phyloP scores from a whole-genome alignment of 2,329 filamentous ascomycete genomes.

The Neopestalotiopsis rosae region DNA sequence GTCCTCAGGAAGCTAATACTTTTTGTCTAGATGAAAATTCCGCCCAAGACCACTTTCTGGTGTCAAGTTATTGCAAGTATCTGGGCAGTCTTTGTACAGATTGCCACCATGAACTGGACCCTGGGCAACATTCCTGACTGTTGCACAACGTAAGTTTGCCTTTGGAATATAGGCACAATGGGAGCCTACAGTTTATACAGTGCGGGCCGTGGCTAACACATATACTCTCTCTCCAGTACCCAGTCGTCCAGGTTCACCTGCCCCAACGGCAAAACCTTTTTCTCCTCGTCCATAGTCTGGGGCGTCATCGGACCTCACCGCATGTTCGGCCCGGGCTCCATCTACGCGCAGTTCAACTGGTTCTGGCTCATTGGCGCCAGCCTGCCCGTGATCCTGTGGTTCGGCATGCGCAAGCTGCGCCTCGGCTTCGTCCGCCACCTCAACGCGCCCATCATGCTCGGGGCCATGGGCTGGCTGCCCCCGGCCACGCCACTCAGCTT shows the following conservation, averaged over 20 bases:
- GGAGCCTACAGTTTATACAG: too few species aligned
- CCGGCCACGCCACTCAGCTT: constrained; percentile 67
- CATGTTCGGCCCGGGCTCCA: constrained; percentile 57
- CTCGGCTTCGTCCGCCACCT: constrained; percentile 52
- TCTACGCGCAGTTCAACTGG: constrained; percentile 57
- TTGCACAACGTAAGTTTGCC: constrained; percentile 39
- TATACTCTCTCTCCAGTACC: constrained; percentile 42
- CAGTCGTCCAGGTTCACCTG: constrained; percentile 50
- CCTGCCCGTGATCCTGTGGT: constrained; percentile 54
- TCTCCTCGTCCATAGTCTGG: constrained; percentile 61
- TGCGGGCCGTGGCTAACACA: constrained; percentile 29
- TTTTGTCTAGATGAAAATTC: constrained; percentile 37
- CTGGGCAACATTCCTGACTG: constrained; percentile 50
- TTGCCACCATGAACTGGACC: constrained; percentile 54
- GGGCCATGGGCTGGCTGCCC: constrained; percentile 57
- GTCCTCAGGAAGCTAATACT: neutral
- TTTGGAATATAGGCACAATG: neutral
- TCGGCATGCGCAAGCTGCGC: constrained; percentile 47
- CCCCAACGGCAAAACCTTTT: constrained; percentile 48
- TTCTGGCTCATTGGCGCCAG: constrained; percentile 59
- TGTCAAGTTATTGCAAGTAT: constrained; percentile 56
- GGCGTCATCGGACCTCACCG: constrained; percentile 61
- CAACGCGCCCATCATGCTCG: constrained; percentile 62
- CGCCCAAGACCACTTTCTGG: constrained; percentile 54
- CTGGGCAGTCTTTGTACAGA: constrained; percentile 52